Base-by-base conservation (phyloP, 345 rosid species). In the Ailanthus altissimus region DNA sequence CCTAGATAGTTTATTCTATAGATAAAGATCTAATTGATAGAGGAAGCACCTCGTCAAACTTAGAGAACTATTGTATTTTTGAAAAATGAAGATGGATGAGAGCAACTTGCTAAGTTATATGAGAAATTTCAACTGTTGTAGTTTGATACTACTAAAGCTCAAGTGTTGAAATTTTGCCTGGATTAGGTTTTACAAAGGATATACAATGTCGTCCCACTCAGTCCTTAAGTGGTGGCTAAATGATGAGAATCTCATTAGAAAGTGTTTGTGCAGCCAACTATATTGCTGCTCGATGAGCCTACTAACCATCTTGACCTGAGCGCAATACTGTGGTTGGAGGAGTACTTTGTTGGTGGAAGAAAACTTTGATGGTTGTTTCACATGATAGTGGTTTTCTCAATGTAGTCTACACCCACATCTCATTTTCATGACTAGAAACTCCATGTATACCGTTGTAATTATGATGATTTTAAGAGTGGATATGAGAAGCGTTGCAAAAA, bases 401-500 rank as follows among this genome's bases (percentile, higher is more conserved):
- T 67, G 58, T 75, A 1, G 84, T 84, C 16, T 84, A 84, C 78
- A 84, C 32, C 54, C 80, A 84, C 25, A 78, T 84, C 42, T 28
- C 86, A 84, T 75, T 80, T 84, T 23, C 84, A 84, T 54, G 80
- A 84, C 43, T 36, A 70, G 57, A 84, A 81, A 61, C 82, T 84
- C 14, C 73, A 81, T 16, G 16, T 56, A 2, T 84, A 84, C 51
- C 80, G 84, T 36, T 82, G 86, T 8, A 84, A 84, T 62, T 84
- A 75, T 61, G 82, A 84, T 78, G 82, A 71, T 23, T 94, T 94
- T 50, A 97, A 92, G 68, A 81, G 78, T 57, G 97, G 94, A 13
- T 94, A 94, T 81, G 93, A 89, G 80, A 97, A 92, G 85, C 91
- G 92, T 5, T 90, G 95, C 65, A 90, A 91, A 82, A 97, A 94